phyloP scores from a whole-genome alignment of 139 green algal genomes.

The Chlorella ohadii region DNA sequence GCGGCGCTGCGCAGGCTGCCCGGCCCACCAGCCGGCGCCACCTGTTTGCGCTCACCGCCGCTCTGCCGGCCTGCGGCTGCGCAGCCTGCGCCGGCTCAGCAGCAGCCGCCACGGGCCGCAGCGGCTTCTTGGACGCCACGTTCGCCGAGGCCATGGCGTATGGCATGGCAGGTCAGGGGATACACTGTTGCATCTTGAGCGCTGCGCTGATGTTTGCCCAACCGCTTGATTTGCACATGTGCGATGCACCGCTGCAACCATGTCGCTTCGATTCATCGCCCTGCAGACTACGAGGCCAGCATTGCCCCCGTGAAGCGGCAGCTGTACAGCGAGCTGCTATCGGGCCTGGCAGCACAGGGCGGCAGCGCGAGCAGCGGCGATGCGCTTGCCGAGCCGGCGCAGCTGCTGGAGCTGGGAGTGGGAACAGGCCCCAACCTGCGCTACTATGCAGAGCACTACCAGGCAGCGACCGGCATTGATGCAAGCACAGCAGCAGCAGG shows the following conservation, averaged over 20 bases:
- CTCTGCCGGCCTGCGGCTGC: neutral
- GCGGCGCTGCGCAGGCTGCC: neutral
- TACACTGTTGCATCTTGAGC: too few species aligned
- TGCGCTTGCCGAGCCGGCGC: neutral
- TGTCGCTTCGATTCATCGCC: too few species aligned
- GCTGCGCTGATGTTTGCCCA: too few species aligned
- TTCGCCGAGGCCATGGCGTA: slow-evolving; percentile 15
- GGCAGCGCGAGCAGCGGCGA: neutral
- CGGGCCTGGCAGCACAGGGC: neutral
- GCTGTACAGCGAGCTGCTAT: slow-evolving; percentile 19
- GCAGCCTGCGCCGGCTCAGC: neutral
- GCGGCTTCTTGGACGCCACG: neutral
- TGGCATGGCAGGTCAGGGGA: neutral
- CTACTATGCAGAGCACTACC: neutral
- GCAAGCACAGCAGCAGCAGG: neutral
- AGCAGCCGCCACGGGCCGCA: neutral
- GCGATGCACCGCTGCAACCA: too few species aligned
- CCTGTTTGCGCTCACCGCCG: neutral
- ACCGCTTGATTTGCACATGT: too few species aligned
- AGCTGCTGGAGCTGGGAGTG: slow-evolving; percentile 70
- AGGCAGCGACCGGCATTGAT: too few species aligned
- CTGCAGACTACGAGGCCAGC: neutral
- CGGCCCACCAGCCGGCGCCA: neutral
- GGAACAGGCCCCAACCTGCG: slow-evolving; percentile 50
- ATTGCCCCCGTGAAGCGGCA: slow-evolving; percentile 9